Evolutionary conservation across 2,329 filamentous ascomycete genomes (phyloP), one percentile per base, ranked within the genome.

Genomic region (Colletotrichum scovillei): DNA sequence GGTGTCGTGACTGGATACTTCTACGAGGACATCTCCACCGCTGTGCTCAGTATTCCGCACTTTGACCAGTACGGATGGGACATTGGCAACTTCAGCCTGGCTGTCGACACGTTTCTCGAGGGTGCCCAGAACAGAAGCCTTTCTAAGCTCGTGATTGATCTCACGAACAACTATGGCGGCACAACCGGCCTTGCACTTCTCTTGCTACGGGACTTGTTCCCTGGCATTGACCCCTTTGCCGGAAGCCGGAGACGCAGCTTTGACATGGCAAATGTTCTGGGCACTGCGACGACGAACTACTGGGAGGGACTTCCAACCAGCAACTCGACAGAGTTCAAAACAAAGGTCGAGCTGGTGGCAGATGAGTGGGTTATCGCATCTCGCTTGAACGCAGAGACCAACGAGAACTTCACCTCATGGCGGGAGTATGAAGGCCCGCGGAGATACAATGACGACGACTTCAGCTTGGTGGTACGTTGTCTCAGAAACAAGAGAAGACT

Each of bases 131-230:
- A 28, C 32, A 46, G 19, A 1, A 52, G 30, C 46, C 69, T 72
- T 16, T 4, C 46, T 0, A 64, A 56, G 16, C 24, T 68, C 49
- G 49, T 72, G 4, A 28, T 72, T 14, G 69, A 72, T 3, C 56
- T 72, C n/a, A 52, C 66, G 5, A 38, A 67, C 16, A 72, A 72
- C 63, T 72, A 46, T n/a, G 69, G 69, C n/a, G 69, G 69, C 2
- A 55, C 69, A 19, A 67, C 30, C 0, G 69, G 56, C 2, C n/a
- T 63, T 14, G 64, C 69, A 3, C 42, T 72, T 6, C 57, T 72
- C 8, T 46, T 72, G 5, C 46, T 72, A 16, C 63, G 69, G 9
- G 26, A 59, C 1, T n/a, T 72, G 11, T 72, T 68, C 19, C 69
- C 69, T 2, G 69, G 49, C 8, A 12, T 63, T 22, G 57, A 72